phyloP scores from a whole-genome alignment of 495 filamentous ascomycete genomes.

The Cryomyces antarcticus region DNA sequence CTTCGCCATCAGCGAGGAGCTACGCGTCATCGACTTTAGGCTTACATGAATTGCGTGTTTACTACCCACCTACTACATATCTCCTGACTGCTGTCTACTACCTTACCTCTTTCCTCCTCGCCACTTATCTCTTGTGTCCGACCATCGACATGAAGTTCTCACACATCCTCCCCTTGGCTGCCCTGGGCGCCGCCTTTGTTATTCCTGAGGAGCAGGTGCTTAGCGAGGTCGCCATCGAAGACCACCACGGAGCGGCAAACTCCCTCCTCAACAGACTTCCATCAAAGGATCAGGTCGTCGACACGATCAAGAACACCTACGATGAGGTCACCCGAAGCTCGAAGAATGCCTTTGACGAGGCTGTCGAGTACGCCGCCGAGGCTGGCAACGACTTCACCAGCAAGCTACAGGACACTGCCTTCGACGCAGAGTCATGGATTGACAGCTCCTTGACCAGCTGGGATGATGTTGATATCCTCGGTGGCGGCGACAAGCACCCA shows the following conservation, averaged over 20 bases:
- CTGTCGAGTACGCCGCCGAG: slow-evolving; percentile 19
- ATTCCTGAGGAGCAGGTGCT: slow-evolving; percentile 32
- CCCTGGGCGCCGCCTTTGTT: slow-evolving; percentile 34
- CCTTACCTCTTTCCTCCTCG: not conserved
- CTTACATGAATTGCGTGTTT: too few relatives aligned
- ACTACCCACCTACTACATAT: too few relatives aligned
- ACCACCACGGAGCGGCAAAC: slow-evolving; percentile 11
- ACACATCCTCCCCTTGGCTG: slow-evolving; percentile 31
- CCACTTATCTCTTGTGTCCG: not conserved
- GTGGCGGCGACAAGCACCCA: slow-evolving; percentile 9
- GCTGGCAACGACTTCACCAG: slow-evolving; percentile 17
- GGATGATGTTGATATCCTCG: slow-evolving; percentile 11
- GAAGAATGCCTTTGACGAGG: slow-evolving; percentile 27
- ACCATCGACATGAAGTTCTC: slow-evolving; percentile 25
- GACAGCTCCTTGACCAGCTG: slow-evolving; percentile 7
- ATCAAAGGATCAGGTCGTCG: slow-evolving; percentile 16
- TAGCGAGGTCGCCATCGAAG: slow-evolving; percentile 21
- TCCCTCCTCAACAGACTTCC: slow-evolving; percentile 20
- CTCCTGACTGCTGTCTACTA: not conserved
- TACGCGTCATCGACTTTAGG: too few relatives aligned
- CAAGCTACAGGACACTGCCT: slow-evolving; percentile 19
- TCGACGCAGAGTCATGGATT: slow-evolving; percentile 25
- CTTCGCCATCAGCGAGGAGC: too few relatives aligned
- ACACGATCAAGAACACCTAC: slow-evolving; percentile 13
- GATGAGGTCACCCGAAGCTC: slow-evolving; percentile 16